Evolutionary conservation across 192 early-diverging fungal genomes (phyloP), one percentile per base, ranked within the genome.

Genomic region (Dissophora globulifera): DNA sequence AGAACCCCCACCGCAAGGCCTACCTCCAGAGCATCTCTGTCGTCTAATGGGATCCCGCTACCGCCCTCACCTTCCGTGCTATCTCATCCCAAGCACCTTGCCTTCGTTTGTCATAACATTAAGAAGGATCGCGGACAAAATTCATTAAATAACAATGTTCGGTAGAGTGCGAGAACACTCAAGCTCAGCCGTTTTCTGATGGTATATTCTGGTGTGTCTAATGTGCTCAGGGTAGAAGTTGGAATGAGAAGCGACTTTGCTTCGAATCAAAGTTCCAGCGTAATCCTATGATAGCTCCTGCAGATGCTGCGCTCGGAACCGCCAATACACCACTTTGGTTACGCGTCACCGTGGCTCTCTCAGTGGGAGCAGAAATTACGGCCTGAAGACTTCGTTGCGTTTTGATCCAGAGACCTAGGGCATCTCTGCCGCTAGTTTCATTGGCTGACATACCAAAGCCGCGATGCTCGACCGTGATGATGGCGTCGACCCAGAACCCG

Each of bases 1-100:
- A 78, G 22, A 91, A 89, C 78, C 29, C 69, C 51, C 82, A 79
- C 78, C 88, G 80, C 49, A 30, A 69, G 26, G 72, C 67, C 8
- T 87, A 93, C 59, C 68, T 90, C 16, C 31, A 81, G 58, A 31
- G 66, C 13, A 50, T 81, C 31, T 42, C 52, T 8, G 58, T 64
- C 63, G 67, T 62, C 46, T 76, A 76, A 47, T 9, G 35, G n/a
- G n/a, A n/a, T n/a, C n/a, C n/a, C n/a, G n/a, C n/a, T n/a, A n/a
- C n/a, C n/a, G n/a, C n/a, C n/a, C n/a, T n/a, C n/a, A n/a, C n/a
- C n/a, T n/a, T n/a, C n/a, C n/a, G n/a, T n/a, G n/a, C n/a, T n/a
- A n/a, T n/a, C n/a, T n/a, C n/a, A n/a, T n/a, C n/a, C n/a, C n/a
- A n/a, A n/a, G n/a, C n/a, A n/a, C n/a, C n/a, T n/a, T n/a, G n/a